Conservation (phyloP, 108 stramenopile genomes). For the Cyclostephanos tholiformis region DNA sequence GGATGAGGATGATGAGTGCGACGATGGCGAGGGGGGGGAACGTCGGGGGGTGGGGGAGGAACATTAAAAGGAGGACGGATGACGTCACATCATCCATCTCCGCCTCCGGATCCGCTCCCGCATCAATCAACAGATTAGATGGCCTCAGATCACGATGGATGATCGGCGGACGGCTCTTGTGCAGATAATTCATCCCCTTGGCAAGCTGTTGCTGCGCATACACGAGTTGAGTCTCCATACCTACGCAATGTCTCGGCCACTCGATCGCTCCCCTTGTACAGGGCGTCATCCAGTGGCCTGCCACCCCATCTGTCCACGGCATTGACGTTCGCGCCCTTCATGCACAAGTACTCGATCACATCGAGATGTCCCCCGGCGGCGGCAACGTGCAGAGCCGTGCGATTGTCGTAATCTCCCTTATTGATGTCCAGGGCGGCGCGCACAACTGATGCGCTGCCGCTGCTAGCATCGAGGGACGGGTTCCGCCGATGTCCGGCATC, state of each 20-base stretch:
- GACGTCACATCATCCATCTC: too few relatives aligned
- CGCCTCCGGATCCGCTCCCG: too few relatives aligned
- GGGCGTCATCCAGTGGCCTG: constrained; percentile 86
- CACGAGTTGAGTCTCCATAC: constrained; percentile 72
- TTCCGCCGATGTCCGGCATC: neutral
- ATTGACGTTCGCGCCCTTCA: constrained; percentile 77
- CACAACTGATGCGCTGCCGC: neutral
- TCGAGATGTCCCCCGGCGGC: constrained; percentile 76
- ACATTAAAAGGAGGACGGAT: too few relatives aligned
- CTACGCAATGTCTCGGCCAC: constrained; percentile 52
- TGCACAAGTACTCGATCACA: constrained; percentile 63
- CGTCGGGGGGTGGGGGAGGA: too few relatives aligned
- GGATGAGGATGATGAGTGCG: too few relatives aligned
- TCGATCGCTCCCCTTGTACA: constrained; percentile 31
- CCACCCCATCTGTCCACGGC: constrained; percentile 86
- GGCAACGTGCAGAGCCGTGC: constrained; percentile 91
- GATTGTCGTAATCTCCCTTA: constrained; percentile 86
- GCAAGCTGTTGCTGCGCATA: constrained; percentile 87
- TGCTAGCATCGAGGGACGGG: neutral
- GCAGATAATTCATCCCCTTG: constrained; percentile 90
- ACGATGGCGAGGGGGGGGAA: too few relatives aligned
- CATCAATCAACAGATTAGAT: constrained; percentile 90
- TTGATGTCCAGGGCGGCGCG: constrained; percentile 56
- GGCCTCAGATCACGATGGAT: too few relatives aligned
- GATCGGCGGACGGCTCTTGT: constrained; percentile 87